Conservation (phyloP, 305 asterid species). For the Withania somnifera region DNA sequence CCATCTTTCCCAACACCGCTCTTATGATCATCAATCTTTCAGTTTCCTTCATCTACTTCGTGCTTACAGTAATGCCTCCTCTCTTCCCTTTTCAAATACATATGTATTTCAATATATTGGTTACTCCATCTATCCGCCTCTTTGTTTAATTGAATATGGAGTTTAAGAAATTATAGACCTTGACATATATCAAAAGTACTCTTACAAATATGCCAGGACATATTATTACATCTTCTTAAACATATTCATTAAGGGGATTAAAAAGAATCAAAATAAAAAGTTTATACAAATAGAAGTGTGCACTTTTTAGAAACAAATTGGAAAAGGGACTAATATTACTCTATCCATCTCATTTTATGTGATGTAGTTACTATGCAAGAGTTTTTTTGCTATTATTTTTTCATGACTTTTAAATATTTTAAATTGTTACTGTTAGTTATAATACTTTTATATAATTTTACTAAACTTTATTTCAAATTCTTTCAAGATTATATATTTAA, state of each 20-base stretch:
- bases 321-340: not conserved
- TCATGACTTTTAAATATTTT: not conserved
- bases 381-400: not conserved
- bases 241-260: not conserved
- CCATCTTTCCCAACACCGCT: not conserved
- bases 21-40: not conserved
- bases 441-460: not conserved
- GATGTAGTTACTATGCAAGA: not conserved
- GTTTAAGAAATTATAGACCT: not conserved
- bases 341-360: not conserved
- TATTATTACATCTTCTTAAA: not conserved
- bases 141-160: not conserved
- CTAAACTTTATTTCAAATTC: not conserved
- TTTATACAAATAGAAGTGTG: no score
- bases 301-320: not conserved
- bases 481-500: not conserved
- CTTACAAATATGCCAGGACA: not conserved
- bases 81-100: not conserved
- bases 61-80: not conserved
- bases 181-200: not conserved
- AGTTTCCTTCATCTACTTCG: not conserved
- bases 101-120: not conserved
- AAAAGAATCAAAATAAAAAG: not conserved
- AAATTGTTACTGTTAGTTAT: not conserved
- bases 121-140: not conserved